Evolutionary conservation across 2,329 filamentous ascomycete genomes (phyloP), one percentile per base, ranked within the genome.

Genomic region (Catunica adiposa): DNA sequence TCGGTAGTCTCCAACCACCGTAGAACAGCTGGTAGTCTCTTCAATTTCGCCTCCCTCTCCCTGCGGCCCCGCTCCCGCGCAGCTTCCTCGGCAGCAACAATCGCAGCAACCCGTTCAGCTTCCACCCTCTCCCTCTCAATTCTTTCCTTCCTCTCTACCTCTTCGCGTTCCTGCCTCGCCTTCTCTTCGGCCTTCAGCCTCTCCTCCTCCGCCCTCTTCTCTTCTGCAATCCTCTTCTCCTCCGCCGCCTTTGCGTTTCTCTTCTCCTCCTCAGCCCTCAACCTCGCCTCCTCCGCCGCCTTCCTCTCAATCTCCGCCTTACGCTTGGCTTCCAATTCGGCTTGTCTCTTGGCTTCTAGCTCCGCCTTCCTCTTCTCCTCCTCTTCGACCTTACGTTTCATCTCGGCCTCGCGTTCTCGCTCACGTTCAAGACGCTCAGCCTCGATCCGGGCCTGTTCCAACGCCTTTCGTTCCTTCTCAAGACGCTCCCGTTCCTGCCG

Each of bases 11-110:
- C 74, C 23, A 84, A 72, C 79, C 80, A 83, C 51, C 74, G 75
- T 47, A 84, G 65, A 34, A 83, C 67, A 40, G 78, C 73, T 3
- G 80, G 80, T 17, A 83, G 65, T 60, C 76, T 80, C 40, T 74
- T 71, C 26, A 83, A 62, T 15, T 77, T 73, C 31, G 69, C 66
- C 26, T 71, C 72, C 61, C 80, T 77, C 62, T 77, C 70, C 61
- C 82, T 76, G 60, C 78, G 71, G 17, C 67, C 69, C 52, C 73
- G 70, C 34, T 72, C 71, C 61, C 79, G 74, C 47, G 69, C 70
- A 59, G 77, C 72, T 57, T 68, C 70, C 11, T 72, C 73, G 60
- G 75, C 72, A 26, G 69, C 68, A 59, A 73, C 70, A 8, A 71
- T 75, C 72, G 44, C 67, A 68, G 14, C 62, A 70, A 5, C 68